Evolutionary conservation across 768 basidiomycete species (phyloP), one percentile per base, ranked within the genome.

Genomic region (Kwoniella botswanensis): DNA sequence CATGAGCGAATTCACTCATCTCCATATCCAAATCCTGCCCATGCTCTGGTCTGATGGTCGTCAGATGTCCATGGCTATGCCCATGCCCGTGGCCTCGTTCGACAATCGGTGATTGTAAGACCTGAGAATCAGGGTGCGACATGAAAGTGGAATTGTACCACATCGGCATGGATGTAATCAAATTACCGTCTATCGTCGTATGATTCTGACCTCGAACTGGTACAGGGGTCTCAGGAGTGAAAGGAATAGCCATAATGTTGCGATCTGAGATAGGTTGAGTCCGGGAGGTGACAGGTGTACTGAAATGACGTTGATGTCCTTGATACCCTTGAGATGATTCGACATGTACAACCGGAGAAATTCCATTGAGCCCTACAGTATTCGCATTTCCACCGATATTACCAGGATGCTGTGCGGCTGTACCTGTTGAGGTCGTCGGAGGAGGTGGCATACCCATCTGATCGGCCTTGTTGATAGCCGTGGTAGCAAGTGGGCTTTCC

Each of bases 141-240:
- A 67, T 54, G 63, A 70, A 70, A 18, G 55, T 58, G 13, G 62
- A 42, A 50, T 70, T 64, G 42, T 63, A 70, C 68, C 68, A 70
- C 42, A 70, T 42, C 13, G 68, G 68, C 18, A 70, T 43, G 5
- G 42, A 43, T 26, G 15, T 59, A 0, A 63, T 43, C 22, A 46
- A 18, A 9, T 26, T 56, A 41, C 46, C 26, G 7, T 46, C 26
- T 4, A 64, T 9, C 4, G 63, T 53, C 11, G 42, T 21, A 24
- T 70, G 68, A n/a, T 70, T 70, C 46, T 70, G 68, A 6, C 68
- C 68, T 43, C 68, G n/a, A 11, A 70, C 60, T 6, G 62, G 68
- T 17, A 70, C 55, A 35, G 68, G 68, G 1, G 68, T 70, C 5
- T 56, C 63, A 13, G 68, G 68, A 12, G 68, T 70, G 41, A 50